Conservation (phyloP, 176 grass and related monocot genomes). For the Ampelocalamus luodianensis region DNA sequence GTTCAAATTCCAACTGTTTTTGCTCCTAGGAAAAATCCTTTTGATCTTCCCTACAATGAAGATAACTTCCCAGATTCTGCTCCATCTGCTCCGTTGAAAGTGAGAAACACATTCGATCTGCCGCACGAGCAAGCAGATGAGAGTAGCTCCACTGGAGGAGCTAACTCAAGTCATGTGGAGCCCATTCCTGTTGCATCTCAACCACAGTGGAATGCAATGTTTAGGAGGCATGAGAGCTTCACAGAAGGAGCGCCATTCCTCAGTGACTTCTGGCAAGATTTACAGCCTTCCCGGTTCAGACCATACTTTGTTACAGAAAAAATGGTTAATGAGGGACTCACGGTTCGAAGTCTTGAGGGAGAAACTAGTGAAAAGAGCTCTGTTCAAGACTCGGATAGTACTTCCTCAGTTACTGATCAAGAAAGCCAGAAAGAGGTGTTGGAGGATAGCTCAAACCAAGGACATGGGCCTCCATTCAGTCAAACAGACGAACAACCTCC, state of each 20-base stretch:
- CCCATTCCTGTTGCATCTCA: conserved; percentile 23
- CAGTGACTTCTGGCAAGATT: conserved; percentile 48
- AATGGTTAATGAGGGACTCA: conserved; percentile 35
- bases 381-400: conserved; percentile 45
- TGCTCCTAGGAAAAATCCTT: conserved; percentile 60
- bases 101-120: conserved; percentile 50
- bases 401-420: conserved; percentile 51
- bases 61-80: conserved; percentile 68
- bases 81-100: conserved; percentile 49
- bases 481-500: conserved; percentile 13
- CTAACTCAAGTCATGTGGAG: conserved; percentile 33
- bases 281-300: conserved; percentile 43
- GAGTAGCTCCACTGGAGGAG: conserved; percentile 32
- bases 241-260: conserved; percentile 56
- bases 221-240: conserved; percentile 75
- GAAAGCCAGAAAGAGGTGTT: conserved; percentile 53
- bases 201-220: conserved; percentile 42
- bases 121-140: conserved; percentile 33
- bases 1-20: conserved; percentile 54
- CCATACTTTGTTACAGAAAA: conserved; percentile 62
- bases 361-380: conserved; percentile 52
- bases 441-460: conserved; percentile 38
- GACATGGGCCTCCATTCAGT: background rate
- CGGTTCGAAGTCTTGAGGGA: conserved; percentile 32
- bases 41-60: conserved; percentile 60